A percentile compares a stretch with the other conserved stretches of the same genome.
Evolutionary conservation across 2,329 filamentous ascomycete genomes (phyloP).

Genomic region (Coniochaeta hoffmannii): DNA sequence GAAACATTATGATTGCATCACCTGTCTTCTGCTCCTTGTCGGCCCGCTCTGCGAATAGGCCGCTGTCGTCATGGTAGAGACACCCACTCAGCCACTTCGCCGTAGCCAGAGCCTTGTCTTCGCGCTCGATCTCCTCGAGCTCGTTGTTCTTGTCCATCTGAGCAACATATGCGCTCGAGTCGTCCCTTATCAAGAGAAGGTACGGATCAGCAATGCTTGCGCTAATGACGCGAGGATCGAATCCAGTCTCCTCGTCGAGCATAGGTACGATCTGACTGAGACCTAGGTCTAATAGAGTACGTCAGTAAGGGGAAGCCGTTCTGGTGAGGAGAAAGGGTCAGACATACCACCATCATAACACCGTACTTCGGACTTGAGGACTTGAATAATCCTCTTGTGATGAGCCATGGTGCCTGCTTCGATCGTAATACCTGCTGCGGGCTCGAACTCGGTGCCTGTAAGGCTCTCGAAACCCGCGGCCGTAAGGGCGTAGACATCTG

Average conservation of each 20-base stretch:
- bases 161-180: slow-evolving; percentile 71
- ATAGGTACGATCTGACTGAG: slow-evolving; percentile 88
- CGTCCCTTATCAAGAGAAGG: slow-evolving; percentile 73
- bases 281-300: slow-evolving; percentile 58
- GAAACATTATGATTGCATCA: slow-evolving; percentile 61
- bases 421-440: slow-evolving; percentile 77
- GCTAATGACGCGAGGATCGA: slow-evolving; percentile 68
- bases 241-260: slow-evolving; percentile 81
- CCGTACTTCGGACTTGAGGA: slow-evolving; percentile 77
- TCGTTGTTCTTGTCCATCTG: slow-evolving; percentile 77
- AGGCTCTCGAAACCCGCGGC: slow-evolving; percentile 67
- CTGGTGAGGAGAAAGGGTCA: slow-evolving; percentile 5
- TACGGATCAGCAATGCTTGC: slow-evolving; percentile 85
- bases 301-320: slow-evolving; percentile 12
- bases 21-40: slow-evolving; percentile 30
- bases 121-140: slow-evolving; percentile 70
- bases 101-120: slow-evolving; percentile 45
- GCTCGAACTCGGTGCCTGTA: slow-evolving; percentile 83
- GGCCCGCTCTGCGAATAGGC: slow-evolving; percentile 41
- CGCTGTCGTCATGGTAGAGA: slow-evolving; percentile 63
- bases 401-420: slow-evolving; percentile 79
- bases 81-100: slow-evolving; percentile 79
- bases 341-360: slow-evolving; percentile 79
- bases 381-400: slow-evolving; percentile 76
- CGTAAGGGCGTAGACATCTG: slow-evolving; percentile 71